Conservation (phyloP, 495 filamentous ascomycete genomes). For the Chaetomium tenue region DNA sequence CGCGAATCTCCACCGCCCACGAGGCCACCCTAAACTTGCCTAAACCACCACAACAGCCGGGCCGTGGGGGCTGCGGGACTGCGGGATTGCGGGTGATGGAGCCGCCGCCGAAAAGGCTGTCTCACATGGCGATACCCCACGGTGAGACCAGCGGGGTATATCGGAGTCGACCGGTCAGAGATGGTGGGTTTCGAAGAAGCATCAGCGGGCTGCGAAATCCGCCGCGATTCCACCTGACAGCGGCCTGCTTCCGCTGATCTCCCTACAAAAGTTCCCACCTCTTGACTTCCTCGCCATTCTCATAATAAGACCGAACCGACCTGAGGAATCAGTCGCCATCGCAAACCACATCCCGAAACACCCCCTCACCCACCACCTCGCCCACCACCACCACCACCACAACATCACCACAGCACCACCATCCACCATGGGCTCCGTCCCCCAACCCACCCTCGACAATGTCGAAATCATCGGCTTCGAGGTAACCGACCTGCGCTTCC, state of each 20-base stretch:
- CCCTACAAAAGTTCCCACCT: not conserved
- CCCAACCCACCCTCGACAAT: constrained; percentile 54
- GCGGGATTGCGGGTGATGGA: too few species aligned
- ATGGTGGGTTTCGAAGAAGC: not conserved
- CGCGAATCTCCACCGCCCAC: not conserved
- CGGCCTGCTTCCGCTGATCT: too few species aligned
- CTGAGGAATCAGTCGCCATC: not conserved
- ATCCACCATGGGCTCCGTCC: constrained; percentile 31
- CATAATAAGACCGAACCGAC: not conserved
- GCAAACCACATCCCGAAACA: not conserved
- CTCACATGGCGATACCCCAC: too few species aligned
- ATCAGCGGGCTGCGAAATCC: not conserved
- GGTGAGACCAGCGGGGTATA: too few species aligned
- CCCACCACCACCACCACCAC: not conserved
- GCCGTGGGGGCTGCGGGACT: too few species aligned
- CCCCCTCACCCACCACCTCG: not conserved
- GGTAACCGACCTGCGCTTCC: constrained; percentile 85
- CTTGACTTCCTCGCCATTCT: not conserved
- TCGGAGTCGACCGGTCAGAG: not conserved
- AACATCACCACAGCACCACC: not conserved
- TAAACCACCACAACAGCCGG: too few species aligned
- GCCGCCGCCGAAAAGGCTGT: too few species aligned
- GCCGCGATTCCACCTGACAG: not conserved
- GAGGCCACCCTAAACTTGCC: not conserved
- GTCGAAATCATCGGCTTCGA: constrained; percentile 64